These are phyloP conservation scores for Tuber melanosporum DNA, from an alignment of 495 filamentous ascomycete species.

Conservation along the genomic window DNA sequence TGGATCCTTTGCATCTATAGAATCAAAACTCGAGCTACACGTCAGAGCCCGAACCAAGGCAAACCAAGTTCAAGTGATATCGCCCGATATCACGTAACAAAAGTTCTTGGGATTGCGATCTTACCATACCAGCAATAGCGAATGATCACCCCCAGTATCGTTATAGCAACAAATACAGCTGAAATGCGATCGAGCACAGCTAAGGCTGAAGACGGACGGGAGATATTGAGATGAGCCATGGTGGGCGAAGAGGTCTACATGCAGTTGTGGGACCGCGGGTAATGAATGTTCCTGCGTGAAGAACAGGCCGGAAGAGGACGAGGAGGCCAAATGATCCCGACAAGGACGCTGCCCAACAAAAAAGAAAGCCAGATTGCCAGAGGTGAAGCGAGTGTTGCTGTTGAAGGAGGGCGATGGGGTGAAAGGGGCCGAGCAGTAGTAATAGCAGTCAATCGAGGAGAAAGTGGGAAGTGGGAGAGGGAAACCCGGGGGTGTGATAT, in stretches of 20 bases:
- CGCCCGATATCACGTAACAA: background rate
- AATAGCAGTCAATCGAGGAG: background rate
- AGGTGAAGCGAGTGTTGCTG: background rate
- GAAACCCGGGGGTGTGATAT: conserved; percentile 1
- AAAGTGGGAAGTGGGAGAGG: background rate
- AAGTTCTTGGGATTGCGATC: conserved; percentile 12
- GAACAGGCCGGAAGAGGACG: background rate
- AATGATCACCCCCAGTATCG: conserved; percentile 40
- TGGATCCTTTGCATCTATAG: conserved; percentile 49
- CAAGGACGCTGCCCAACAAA: background rate
- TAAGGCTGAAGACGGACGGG: conserved; percentile 17
- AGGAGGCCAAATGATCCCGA: background rate
- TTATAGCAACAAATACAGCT: conserved; percentile 32
- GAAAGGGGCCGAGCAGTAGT: background rate
- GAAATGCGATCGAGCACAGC: conserved; percentile 20
- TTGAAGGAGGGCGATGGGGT: background rate
- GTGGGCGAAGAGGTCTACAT: conserved; percentile 4
- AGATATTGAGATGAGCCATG: conserved; percentile 24
- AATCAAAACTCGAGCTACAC: conserved; percentile 5
- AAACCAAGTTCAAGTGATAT: background rate
- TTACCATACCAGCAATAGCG: conserved; percentile 44
- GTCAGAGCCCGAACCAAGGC: background rate
- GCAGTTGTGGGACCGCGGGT: background rate
- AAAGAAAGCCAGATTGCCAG: background rate
- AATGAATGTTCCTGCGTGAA: background rate